Evolutionary conservation across 106 monocot genomes (phyloP).

Genomic region (Dendrobium officinale): DNA sequence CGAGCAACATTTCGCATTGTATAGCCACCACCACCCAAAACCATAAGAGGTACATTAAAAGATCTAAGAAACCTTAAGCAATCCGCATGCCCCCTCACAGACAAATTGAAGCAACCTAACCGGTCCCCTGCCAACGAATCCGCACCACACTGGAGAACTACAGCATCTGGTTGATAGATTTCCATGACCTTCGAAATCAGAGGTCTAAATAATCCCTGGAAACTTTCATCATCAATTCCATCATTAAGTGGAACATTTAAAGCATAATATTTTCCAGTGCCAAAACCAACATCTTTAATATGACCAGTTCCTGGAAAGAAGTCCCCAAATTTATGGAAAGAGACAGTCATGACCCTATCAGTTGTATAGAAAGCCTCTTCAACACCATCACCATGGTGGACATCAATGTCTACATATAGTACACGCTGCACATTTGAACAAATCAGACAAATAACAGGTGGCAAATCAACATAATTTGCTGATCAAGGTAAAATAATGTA

Average conservation of each 20-base stretch:
- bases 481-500: neutral
- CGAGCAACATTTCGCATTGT: constrained; percentile 78
- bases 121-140: constrained; percentile 67
- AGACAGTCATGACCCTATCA: constrained; percentile 44
- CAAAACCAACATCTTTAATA: constrained; percentile 36
- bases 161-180: constrained; percentile 67
- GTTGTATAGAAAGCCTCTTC: constrained; percentile 45
- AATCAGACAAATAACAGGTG: constrained; percentile 8
- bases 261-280: constrained; percentile 47
- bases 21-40: constrained; percentile 69
- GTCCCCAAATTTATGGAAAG: constrained; percentile 43
- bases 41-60: constrained; percentile 68
- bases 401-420: constrained; percentile 42
- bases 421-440: constrained; percentile 28
- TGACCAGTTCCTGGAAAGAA: constrained; percentile 47
- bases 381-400: constrained; percentile 44
- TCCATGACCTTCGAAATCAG: constrained; percentile 66
- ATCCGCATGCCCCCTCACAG: constrained; percentile 71
- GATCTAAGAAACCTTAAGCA: constrained; percentile 62
- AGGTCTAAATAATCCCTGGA: constrained; percentile 46
- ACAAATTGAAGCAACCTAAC: constrained; percentile 68
- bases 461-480: neutral
- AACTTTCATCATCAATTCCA: constrained; percentile 62
- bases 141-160: constrained; percentile 74
- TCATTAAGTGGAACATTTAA: constrained; percentile 64